Percentiles rank a stretch among this genome's conserved stretches.
These are phyloP conservation scores for Vigna radiata DNA, from an alignment of 306 rosid species.

Conservation along the genomic window DNA sequence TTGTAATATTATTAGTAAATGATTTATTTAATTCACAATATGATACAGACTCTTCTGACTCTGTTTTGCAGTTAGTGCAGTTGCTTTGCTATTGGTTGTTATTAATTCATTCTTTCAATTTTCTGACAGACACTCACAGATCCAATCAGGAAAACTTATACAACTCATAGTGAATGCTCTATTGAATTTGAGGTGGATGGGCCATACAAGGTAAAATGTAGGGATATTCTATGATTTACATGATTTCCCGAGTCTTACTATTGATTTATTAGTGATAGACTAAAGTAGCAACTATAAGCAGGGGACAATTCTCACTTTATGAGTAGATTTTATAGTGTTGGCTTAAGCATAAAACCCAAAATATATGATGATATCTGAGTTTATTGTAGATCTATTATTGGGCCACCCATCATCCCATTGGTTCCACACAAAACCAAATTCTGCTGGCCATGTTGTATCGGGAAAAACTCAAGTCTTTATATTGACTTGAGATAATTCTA, in stretches of 20 bases:
- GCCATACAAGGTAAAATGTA: conserved; percentile 85
- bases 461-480: background rate
- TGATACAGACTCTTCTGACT: conserved; percentile 26
- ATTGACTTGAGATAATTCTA: background rate
- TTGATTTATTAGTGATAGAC: no score
- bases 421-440: background rate
- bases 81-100: conserved; percentile 32
- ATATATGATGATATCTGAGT: no score
- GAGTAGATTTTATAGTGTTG: no score
- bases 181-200: conserved; percentile 99
- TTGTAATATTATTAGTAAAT: conserved; percentile 40
- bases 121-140: conserved; percentile 78
- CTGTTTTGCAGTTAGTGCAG: conserved; percentile 25
- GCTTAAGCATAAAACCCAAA: no score
- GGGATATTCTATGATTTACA: conserved; percentile 26
- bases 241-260: conserved; percentile 24
- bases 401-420: no score
- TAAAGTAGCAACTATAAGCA: no score
- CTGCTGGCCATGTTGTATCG: background rate
- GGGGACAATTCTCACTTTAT: background rate
- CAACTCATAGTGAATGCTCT: conserved; percentile 93
- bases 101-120: conserved; percentile 37
- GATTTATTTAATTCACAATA: conserved; percentile 37
- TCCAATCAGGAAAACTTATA: conserved; percentile 68
- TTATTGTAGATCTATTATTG: no score